Conservation (phyloP, 129 eudicot genomes). For the Dittrichia graveolens region DNA sequence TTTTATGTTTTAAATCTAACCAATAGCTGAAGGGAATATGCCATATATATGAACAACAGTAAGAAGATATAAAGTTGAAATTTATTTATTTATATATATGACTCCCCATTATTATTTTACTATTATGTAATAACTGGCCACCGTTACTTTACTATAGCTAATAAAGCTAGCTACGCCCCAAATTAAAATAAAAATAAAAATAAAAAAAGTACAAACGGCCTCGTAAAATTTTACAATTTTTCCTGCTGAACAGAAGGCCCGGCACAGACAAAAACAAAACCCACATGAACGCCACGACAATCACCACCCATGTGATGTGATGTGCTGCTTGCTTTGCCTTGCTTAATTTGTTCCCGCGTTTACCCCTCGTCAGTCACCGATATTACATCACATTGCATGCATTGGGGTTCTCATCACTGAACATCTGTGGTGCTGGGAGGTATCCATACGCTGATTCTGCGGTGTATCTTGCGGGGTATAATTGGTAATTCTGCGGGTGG, state of each 20-base stretch:
- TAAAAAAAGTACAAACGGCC: constrained; percentile 35
- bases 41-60: background rate
- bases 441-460: constrained; percentile 55
- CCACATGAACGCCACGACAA: constrained; percentile 45
- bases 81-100: constrained; percentile 18
- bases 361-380: constrained; percentile 30
- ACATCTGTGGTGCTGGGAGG: constrained; percentile 84
- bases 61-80: constrained; percentile 10
- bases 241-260: constrained; percentile 29
- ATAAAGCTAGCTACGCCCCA: constrained; percentile 25
- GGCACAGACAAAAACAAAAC: constrained; percentile 17
- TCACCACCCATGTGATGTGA: constrained; percentile 41
- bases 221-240: constrained; percentile 38
- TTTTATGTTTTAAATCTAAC: background rate
- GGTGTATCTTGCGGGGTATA: constrained; percentile 52
- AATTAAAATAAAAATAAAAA: constrained; percentile 18
- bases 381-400: constrained; percentile 88
- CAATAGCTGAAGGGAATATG: background rate
- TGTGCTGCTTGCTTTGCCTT: background rate
- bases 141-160: constrained; percentile 13
- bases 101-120: constrained; percentile 24
- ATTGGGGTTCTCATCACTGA: constrained; percentile 97
- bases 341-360: constrained; percentile 19
- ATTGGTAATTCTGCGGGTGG: constrained; percentile 49
- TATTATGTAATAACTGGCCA: constrained; percentile 11